Base-by-base conservation (phyloP, 2,329 filamentous ascomycete species). In the Xylaria arbuscula region DNA sequence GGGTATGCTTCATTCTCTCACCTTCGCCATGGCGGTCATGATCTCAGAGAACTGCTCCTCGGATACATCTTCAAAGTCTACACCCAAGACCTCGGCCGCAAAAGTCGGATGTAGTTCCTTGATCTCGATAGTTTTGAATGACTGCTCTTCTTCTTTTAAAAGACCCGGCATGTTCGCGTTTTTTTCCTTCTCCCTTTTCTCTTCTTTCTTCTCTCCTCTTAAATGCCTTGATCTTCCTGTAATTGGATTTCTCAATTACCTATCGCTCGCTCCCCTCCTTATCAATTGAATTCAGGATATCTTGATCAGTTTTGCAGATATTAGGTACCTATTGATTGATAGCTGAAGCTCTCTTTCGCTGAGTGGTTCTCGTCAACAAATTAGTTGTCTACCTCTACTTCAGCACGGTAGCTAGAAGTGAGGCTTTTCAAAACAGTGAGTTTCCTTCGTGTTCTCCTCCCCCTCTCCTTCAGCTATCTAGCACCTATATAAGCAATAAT, bases 1-100 rank as follows among this genome's bases (percentile, higher is more conserved):
- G 1, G 7, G 38, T 15, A 13, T 2, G n/a, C 17, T 11, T 36
- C 34, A 7, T 32, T 6, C 55, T 71, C 61, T 71, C 64, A 79
- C 79, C 76, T 80, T 80, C 42, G 76, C 74, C 70, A 80, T 76
- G 7, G 77, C 78, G 7, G 72, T 72, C 45, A 76, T 34, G 19
- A 80, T 76, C 61, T 79, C 78, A 1, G 61, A 51, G 42, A 80
- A 75, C 32, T 78, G 76, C 60, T 76, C 77, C 10, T 80, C 77
- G 4, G 75, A 76, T 3, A 79, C 50, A 51, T 76, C 62, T n/a
- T 73, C 70, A 36, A 79, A 79, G 67, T 80, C 70, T 19, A 79
- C 76, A 6, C 78, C 79, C 19, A 70, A 69, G 13, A 80, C 70
- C 68, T 80, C 78, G 3, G 77, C 77, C 11, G 69, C 76, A 48